Base-by-base conservation (phyloP, 352 stramenopile species). In the Globisporangium heterothallicum region DNA sequence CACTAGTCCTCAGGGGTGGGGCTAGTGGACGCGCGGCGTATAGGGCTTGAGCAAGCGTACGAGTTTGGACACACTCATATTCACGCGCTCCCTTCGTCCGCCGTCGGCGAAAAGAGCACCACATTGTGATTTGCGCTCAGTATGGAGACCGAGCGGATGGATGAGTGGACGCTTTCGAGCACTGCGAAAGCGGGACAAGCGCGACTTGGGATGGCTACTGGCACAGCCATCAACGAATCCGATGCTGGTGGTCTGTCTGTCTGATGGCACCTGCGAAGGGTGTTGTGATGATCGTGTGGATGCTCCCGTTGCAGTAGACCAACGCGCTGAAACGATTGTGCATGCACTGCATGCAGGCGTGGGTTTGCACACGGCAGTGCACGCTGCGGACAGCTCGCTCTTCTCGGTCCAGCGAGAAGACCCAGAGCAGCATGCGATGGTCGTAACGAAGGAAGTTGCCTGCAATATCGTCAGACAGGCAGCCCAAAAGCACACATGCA, bases 191-290 rank as follows among this genome's bases (percentile, higher is more conserved):
- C n/a, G 3, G 12, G 4, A 16, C 32, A 12, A 18, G 2, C 6
- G 8, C 32, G 32, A 18, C 32, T 18, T 38, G 32, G 12, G 12
- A 16, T 12, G 12, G 32, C 32, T 38, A 38, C 8, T 38, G 32
- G 2, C 32, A 16, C 6, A 38, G 32, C n/a, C 32, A 18, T 1
- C 6, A 10, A 18, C 32, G n/a, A n/a, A n/a, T n/a, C n/a, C n/a
- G n/a, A 38, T 38, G n/a, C 32, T 38, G 32, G 32, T 38, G 32
- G 32, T 38, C 32, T 38, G n/a, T n/a, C n/a, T 38, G 32, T n/a
- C 32, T 38, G 32, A 10, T 38, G 10, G 32, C 32, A 38, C 32
- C 32, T 38, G 32, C 32, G 32, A 10, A 34, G 4, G 10, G 14
- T 38, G 32, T 10, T 18, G 8, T 2, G n/a, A 12, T 38, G 32